Evolutionary conservation across 371 early-diverging fungal genomes (phyloP).

Genomic region (Funneliformis caledonium): DNA sequence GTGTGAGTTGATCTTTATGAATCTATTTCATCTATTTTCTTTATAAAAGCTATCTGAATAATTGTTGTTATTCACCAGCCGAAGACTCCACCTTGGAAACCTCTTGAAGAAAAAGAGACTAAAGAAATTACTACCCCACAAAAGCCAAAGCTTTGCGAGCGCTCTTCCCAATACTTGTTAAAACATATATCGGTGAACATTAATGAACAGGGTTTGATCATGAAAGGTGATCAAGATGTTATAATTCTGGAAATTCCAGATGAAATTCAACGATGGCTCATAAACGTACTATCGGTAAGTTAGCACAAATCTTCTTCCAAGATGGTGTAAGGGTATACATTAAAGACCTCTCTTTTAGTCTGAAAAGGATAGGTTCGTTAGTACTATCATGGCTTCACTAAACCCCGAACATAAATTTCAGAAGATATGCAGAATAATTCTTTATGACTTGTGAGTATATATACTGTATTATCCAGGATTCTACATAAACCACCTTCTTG

Average conservation of each 20-base stretch:
- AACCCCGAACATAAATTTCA: slow-evolving; percentile 25
- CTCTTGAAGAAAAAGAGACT: background rate
- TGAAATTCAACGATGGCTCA: slow-evolving; percentile 17
- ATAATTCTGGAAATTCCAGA: slow-evolving; percentile 10
- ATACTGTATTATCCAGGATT: background rate
- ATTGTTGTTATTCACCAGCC: slow-evolving; percentile 17
- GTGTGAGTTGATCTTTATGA: slow-evolving; percentile 34
- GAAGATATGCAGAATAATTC: slow-evolving; percentile 28
- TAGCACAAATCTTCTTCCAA: background rate
- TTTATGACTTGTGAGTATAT: slow-evolving; percentile 37
- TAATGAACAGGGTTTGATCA: slow-evolving; percentile 29
- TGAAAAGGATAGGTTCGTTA: slow-evolving; percentile 32
- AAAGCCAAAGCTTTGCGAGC: slow-evolving; percentile 20
- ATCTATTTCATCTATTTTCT: slow-evolving; percentile 30
- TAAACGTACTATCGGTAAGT: slow-evolving; percentile 37
- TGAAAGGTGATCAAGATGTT: slow-evolving; percentile 15
- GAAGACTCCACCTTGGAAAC: slow-evolving; percentile 8
- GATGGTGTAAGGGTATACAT: background rate
- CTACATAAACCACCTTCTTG: slow-evolving; percentile 1
- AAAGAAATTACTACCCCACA: slow-evolving; percentile 12
- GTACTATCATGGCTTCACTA: slow-evolving; percentile 14
- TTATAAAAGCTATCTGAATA: slow-evolving; percentile 8
- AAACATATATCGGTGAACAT: slow-evolving; percentile 26
- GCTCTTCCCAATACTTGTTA: slow-evolving; percentile 13
- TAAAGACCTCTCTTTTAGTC: slow-evolving; percentile 28